Evolutionary conservation across 108 stramenopile species (phyloP), one percentile per base, ranked within the genome.

Genomic region (Nannochloropsis oceanica): DNA sequence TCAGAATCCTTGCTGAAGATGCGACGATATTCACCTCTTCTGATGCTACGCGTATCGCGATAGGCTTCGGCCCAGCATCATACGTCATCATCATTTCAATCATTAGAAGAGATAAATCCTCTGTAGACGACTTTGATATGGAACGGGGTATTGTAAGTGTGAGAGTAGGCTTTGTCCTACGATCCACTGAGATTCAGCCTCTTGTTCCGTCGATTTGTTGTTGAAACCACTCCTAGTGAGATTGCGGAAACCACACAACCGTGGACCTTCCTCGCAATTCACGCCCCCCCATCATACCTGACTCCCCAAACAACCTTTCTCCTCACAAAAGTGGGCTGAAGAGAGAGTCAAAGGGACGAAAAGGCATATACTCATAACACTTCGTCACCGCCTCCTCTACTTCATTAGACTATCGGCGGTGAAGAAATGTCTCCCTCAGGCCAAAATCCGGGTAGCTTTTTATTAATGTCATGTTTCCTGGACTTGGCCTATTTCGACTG

Each of bases 131-230:
- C 91, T 91, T 95, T 93, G 92, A 89, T 95, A 93, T 90, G 93
- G 93, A 93, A 95, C 94, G 91, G 87, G 94, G 95, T 94, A 94
- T 93, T 95, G 95, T 94, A 95, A 94, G 95, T 92, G 93, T 93
- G 94, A 94, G 94, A 94, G 95, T 94, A 94, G 95, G 93, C 95
- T 92, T 93, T 95, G 94, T 94, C 93, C 94, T 95, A 95, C 94
- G 95, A 96, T 95, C 94, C 94, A 93, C 94, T 96, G 95, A 96
- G 94, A 94, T 95, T 96, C 91, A 92, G 94, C 95, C 95, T 92
- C 87, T 93, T 86, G 87, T 94, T 95, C 93, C 93, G 91, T 86
- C 91, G 93, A 94, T 94, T 95, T 94, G 93, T 95, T 27, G 59
- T 73, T 73, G 59, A 73, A 83, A 73, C 18, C 59, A 73, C 59